Evolutionary conservation across 805 yeast genomes (phyloP), one percentile per base, ranked within the genome.

Genomic region (Saccharomycopsis sp.): DNA sequence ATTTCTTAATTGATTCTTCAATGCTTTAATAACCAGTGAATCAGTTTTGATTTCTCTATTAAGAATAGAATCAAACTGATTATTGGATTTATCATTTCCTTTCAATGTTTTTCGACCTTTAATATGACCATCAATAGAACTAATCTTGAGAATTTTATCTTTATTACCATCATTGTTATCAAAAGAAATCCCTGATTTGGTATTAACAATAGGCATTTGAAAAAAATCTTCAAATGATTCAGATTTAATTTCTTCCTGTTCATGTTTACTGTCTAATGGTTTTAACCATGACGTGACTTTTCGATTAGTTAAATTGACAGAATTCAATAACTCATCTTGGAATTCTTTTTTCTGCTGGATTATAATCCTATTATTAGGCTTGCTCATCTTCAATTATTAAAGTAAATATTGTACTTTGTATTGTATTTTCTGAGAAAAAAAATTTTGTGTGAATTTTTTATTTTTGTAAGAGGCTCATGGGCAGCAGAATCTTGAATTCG

Each of bases 61-160:
- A n/a, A n/a, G n/a, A n/a, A n/a, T n/a, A 6, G 18, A 14, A n/a
- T 17, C 13, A n/a, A n/a, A 6, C 13, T 29, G 32, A 14, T 8
- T 29, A 17, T 17, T 29, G n/a, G 33, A 15, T 9, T 31, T 20
- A 20, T 15, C 15, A 8, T 15, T 19, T 21, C 10, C 19, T 21
- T 40, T 40, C 13, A 41, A 21, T 15, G 37, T 40, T 28, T 40
- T 43, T 10, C 39, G 13, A 18, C 40, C 14, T 31, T 30, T 43
- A n/a, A 43, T 43, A 17, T 39, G 38, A 12, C 36, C 46, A 36
- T 43, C 46, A 13, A 43, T 39, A 26, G 40, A 39, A 17, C 32
- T 41, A 19, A 34, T 40, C n/a, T n/a, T n/a, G n/a, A n/a, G n/a
- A 27, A 23, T 23, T 9, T 15, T 34, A 6, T 25, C 27, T 13